Evolutionary conservation across 352 stramenopile species (phyloP).

Genomic region (Phytophthora foliorum): DNA sequence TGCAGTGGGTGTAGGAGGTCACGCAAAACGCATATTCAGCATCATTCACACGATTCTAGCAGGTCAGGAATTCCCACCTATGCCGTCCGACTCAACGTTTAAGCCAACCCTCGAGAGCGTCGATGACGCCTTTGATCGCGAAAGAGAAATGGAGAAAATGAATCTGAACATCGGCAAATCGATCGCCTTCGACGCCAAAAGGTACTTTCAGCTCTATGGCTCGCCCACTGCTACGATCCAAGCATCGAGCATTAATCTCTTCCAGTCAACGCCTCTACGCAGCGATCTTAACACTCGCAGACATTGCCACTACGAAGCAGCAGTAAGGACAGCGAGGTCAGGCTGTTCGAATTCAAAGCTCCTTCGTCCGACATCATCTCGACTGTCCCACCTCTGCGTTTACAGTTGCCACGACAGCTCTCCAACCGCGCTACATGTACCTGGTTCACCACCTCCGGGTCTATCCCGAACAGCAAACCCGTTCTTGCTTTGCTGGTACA

Average conservation of each 20-base stretch:
- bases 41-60: conserved; percentile 30
- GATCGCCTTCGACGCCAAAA: conserved; percentile 39
- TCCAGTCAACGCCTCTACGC: background rate
- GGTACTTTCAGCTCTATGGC: conserved; percentile 39
- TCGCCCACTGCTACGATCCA: conserved; percentile 16
- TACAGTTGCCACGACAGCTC: background rate
- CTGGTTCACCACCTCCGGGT: conserved; percentile 4
- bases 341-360: conserved; percentile 23
- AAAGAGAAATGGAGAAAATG: conserved; percentile 34
- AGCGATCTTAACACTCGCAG: background rate
- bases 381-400: conserved; percentile 15
- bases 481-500: conserved; percentile 14
- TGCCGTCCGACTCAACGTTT: conserved; percentile 4
- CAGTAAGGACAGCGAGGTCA: conserved; percentile 6
- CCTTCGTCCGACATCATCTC: conserved; percentile 22
- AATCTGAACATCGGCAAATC: conserved; percentile 44
- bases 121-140: conserved; percentile 30
- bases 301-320: background rate
- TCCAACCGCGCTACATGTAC: background rate
- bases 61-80: conserved; percentile 8
- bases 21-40: conserved; percentile 35
- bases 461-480: conserved; percentile 3
- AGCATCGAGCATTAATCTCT: conserved; percentile 11
- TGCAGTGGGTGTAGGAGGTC: conserved; percentile 34
- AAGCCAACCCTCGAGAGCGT: conserved; percentile 39